These are phyloP conservation scores for Rosa hybrid DNA, from an alignment of 331 rosid genomes.

Conservation along the genomic window DNA sequence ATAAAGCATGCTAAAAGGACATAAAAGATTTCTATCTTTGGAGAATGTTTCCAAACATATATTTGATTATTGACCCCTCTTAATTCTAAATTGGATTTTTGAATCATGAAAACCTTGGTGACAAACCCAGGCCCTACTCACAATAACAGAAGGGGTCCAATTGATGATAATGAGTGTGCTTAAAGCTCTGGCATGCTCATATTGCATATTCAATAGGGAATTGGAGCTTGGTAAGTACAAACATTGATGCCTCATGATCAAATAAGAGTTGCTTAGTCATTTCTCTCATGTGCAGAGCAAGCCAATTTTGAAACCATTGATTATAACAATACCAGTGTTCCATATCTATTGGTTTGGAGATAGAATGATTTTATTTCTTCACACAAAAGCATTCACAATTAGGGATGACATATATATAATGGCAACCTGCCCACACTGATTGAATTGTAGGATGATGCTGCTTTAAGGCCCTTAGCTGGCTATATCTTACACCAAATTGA, in stretches of 20 bases:
- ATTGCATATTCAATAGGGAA: background rate
- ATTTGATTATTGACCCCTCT: background rate
- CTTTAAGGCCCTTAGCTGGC: background rate
- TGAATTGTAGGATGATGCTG: background rate
- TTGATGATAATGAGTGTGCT: slow-evolving; percentile 17
- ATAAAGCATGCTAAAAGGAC: background rate
- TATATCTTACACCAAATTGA: background rate
- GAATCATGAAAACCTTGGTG: background rate
- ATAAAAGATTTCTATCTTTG: background rate
- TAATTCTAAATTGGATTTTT: background rate
- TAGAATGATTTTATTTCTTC: slow-evolving; percentile 21
- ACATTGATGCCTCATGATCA: background rate
- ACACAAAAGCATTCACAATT: slow-evolving; percentile 9
- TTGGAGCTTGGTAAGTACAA: slow-evolving; percentile 3
- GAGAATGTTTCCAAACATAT: background rate
- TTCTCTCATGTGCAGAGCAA: slow-evolving; percentile 53
- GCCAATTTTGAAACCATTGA: slow-evolving; percentile 23
- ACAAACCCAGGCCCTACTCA: slow-evolving; percentile 11
- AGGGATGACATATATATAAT: background rate
- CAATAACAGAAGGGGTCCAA: slow-evolving; percentile 10
- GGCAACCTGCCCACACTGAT: slow-evolving; percentile 14
- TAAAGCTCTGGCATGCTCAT: slow-evolving; percentile 25
- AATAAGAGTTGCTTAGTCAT: slow-evolving; percentile 9
- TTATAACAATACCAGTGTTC: slow-evolving; percentile 21
- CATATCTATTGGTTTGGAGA: background rate